Evolutionary conservation across 2,329 filamentous ascomycete species (phyloP).

Genomic region (Cercospora janseana): DNA sequence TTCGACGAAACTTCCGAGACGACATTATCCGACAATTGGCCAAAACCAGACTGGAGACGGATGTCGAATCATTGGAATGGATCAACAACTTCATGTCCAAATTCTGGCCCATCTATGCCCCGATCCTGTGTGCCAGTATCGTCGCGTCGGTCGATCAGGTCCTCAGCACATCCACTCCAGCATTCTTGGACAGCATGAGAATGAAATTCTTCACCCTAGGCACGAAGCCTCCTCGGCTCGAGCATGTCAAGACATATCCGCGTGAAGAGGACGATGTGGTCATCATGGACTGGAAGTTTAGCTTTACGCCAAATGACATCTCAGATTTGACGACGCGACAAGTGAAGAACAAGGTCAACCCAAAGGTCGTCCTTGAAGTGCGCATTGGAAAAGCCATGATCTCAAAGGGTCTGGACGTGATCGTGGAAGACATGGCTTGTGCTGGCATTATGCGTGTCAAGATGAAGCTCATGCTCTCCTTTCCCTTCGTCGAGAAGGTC

Average conservation of each 20-base stretch:
- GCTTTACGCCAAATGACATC: slow-evolving; percentile 93
- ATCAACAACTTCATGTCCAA: slow-evolving; percentile 98
- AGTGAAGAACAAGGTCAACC: slow-evolving; percentile 92
- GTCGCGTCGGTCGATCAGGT: slow-evolving; percentile 95
- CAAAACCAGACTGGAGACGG: slow-evolving; percentile 81
- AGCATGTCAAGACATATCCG: slow-evolving; percentile 97
- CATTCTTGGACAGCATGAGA: slow-evolving; percentile 89
- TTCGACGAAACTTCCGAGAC: slow-evolving; percentile 92
- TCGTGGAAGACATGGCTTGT: slow-evolving; percentile 97
- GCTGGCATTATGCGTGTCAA: slow-evolving; percentile 95
- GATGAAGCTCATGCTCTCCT: slow-evolving; percentile 93
- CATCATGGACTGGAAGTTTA: slow-evolving; percentile 99
- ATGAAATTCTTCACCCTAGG: slow-evolving; percentile 92
- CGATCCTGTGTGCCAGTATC: slow-evolving; percentile 86
- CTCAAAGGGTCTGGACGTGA: slow-evolving; percentile 94
- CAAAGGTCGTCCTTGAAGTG: slow-evolving; percentile 92
- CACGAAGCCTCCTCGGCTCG: slow-evolving; percentile 90
- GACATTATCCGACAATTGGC: slow-evolving; percentile 87
- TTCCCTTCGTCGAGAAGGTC: slow-evolving; percentile 90
- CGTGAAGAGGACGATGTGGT: slow-evolving; percentile 93
- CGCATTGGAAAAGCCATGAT: slow-evolving; percentile 93
- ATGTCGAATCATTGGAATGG: slow-evolving; percentile 93
- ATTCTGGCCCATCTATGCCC: slow-evolving; percentile 98
- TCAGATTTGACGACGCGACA: slow-evolving; percentile 88
- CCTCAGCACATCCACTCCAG: slow-evolving; percentile 83